Conservation (phyloP, 495 filamentous ascomycete genomes). For the Penicillium verhagenii region DNA sequence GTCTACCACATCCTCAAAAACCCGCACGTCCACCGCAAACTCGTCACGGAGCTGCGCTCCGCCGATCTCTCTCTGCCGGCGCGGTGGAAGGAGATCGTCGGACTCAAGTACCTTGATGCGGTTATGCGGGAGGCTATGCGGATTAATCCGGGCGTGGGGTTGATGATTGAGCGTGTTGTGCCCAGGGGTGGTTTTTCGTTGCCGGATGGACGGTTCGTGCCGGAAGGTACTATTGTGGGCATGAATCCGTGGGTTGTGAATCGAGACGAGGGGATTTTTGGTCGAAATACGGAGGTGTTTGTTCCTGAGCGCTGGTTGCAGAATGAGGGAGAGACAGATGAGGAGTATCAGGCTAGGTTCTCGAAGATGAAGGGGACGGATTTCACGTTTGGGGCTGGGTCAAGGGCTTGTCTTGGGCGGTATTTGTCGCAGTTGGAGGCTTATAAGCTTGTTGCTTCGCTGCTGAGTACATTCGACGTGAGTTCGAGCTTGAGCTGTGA, state of each 20-base stretch:
- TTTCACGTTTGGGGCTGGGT: slow-evolving; percentile 59
- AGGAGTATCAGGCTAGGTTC: slow-evolving; percentile 16
- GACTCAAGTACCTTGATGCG: slow-evolving; percentile 54
- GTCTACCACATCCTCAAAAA: slow-evolving; percentile 42
- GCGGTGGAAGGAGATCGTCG: no score
- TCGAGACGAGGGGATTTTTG: slow-evolving; percentile 55
- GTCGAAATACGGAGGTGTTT: slow-evolving; percentile 60
- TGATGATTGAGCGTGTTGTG: slow-evolving; percentile 51
- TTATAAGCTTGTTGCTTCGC: slow-evolving; percentile 70
- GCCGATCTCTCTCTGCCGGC: no score
- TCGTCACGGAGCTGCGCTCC: no score
- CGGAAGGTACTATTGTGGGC: slow-evolving; percentile 41
- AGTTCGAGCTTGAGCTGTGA: background rate
- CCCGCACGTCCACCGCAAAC: slow-evolving; percentile 23
- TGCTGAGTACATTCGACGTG: slow-evolving; percentile 66
- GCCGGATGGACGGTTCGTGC: slow-evolving; percentile 50
- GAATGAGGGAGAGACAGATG: slow-evolving; percentile 33
- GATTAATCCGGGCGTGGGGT: slow-evolving; percentile 53
- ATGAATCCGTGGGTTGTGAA: slow-evolving; percentile 56
- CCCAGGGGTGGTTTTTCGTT: slow-evolving; percentile 54
- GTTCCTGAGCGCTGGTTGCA: slow-evolving; percentile 56
- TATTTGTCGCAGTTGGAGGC: slow-evolving; percentile 73
- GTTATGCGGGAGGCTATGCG: slow-evolving; percentile 64
- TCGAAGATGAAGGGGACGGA: slow-evolving; percentile 30
- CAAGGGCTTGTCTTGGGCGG: slow-evolving; percentile 61